A percentile compares a stretch with the other conserved stretches of the same genome.
Evolutionary conservation across 768 basidiomycete species (phyloP).

Genomic region (Lactarius evosmus): DNA sequence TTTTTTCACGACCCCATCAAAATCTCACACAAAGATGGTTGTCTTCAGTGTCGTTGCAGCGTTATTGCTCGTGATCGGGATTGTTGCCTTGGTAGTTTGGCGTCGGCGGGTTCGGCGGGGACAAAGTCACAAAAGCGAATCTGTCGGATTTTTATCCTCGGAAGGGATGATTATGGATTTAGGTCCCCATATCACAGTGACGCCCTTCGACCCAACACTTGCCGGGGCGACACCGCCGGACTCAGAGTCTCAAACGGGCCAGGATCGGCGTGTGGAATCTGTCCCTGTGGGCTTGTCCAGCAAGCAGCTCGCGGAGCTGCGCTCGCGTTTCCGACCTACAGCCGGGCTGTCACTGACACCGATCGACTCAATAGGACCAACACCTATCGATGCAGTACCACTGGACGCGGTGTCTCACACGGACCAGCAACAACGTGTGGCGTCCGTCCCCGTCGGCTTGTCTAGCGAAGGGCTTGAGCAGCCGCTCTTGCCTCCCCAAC

Average conservation of each 20-base stretch:
- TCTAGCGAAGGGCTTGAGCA: constrained; percentile 16
- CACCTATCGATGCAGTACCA: no score
- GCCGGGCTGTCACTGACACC: no score
- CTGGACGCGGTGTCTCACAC: no score
- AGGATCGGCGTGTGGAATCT: no score
- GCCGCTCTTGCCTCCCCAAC: neutral
- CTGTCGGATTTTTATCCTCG: neutral
- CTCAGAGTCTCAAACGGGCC: neutral
- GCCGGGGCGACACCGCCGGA: neutral
- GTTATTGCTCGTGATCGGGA: neutral
- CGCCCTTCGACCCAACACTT: constrained; percentile 2
- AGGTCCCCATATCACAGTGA: neutral
- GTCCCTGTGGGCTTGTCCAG: no score
- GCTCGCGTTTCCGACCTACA: no score
- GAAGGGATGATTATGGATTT: neutral
- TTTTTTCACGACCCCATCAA: neutral
- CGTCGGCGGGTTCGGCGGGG: constrained; percentile 21
- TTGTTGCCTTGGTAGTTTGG: neutral
- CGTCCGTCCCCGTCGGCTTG: constrained; percentile 2
- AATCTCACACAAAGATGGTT: constrained; percentile 12
- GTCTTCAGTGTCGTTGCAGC: constrained; percentile 17
- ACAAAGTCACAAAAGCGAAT: neutral
- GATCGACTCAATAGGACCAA: neutral
- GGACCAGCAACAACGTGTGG: neutral
- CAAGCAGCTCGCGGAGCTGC: no score